Evolutionary conservation across 1,139 yeast species (phyloP), one percentile per base, ranked within the genome.

Genomic region (Cylindricascospora bacillispora): DNA sequence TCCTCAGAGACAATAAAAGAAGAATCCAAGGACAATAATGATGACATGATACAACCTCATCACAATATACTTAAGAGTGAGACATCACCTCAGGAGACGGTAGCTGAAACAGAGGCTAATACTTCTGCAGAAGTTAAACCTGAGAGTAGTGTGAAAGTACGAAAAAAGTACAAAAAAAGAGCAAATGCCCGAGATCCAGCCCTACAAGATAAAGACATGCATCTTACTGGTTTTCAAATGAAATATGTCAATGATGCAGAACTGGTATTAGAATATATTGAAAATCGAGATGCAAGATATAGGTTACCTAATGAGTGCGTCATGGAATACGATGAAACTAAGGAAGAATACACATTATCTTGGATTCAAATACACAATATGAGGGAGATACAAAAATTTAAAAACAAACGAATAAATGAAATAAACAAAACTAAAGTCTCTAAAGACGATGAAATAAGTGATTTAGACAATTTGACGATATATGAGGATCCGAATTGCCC

Each of bases 191-290:
- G 35, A 26, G 41, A 42, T 24, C 41, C 36, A 30, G 46, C 43
- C 26, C 38, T 35, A 11, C 51, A 49, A 15, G 71, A 64, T 29
- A 72, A 70, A 42, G 46, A 49, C 11, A 45, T 47, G 46, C 56
- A 47, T 27, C 54, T 78, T 31, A 78, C 89, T 0, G 77, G 85
- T 0, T 78, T 79, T 43, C 93, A 79, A 46, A 86, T 76, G 41
- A 65, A 71, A 46, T 79, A 79, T 45, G 58, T 70, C 23, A 56
- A 67, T 24, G 70, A 73, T 45, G 85, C 93, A 0, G 79, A 82
- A 29, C 54, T 89, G 27, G 73, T 85, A 10, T 76, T 89, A 54
- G 98, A 89, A 53, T 86, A 75, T 56, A 67, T 67, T 23, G 97
- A 89, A 44, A 77, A 76, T 49, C 70, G 92, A 0, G 68, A 77